Evolutionary conservation across 805 yeast species (phyloP), one percentile per base, ranked within the genome.

Genomic region (Candida montana): DNA sequence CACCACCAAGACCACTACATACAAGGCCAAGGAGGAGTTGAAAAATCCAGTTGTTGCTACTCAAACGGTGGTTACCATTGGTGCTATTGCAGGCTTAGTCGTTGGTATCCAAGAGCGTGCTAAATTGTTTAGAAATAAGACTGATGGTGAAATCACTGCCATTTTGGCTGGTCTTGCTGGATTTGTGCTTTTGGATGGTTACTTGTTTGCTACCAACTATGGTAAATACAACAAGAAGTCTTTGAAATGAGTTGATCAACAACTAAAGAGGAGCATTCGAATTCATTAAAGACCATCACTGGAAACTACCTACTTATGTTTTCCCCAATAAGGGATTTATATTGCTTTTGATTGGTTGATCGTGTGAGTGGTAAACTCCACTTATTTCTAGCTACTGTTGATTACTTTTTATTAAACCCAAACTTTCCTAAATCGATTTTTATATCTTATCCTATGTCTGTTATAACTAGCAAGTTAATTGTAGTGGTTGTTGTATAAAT

Each of bases 31-130:
- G 23, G 57, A 57, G 27, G 83, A 78, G 57, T 65, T 79, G 48
- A 68, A 77, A 53, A 79, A 80, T 64, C 86, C 86, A 0, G 82
- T 74, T 4, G 82, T 80, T 35, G 62, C 74, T 16, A 59, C 75
- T 26, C 83, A 79, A 58, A 60, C 72, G 3, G 64, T 75, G 15
- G 65, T 76, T 33, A 70, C 76, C 24, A 55, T 70, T 7, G 69
- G 74, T 31, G 74, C 74, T 13, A 55, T 71, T 27, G 63, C 71
- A 20, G 76, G 75, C 3, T 69, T 76, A 20, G 65, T 75, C 48
- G 62, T 64, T 39, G 77, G 73, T 19, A 74, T 72, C 63, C 53
- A 69, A 52, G 75, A 75, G 61, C 70, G 80, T 64, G 58, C 66
- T 50, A 63, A 74, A 65, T 64, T 78, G 53, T 54, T 68, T 41